Conservation (phyloP, 306 rosid species). For the Vachellia collinsii region DNA sequence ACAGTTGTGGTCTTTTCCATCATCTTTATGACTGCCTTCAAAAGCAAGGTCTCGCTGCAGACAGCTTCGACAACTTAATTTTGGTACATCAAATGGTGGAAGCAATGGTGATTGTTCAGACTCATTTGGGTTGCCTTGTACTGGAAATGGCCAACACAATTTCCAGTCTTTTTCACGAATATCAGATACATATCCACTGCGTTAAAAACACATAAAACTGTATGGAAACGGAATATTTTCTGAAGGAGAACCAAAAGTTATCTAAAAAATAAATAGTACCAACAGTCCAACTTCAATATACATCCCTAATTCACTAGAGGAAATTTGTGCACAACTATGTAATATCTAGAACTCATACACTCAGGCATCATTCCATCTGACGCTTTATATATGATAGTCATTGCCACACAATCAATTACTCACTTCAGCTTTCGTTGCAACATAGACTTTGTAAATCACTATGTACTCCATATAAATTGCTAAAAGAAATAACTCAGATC, state of each 20-base stretch:
- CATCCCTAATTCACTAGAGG: slow-evolving; percentile 16
- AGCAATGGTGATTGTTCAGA: slow-evolving; percentile 51
- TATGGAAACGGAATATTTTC: slow-evolving; percentile 15
- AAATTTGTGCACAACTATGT: background rate
- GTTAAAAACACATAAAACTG: slow-evolving; percentile 38
- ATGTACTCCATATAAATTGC: background rate
- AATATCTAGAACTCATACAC: slow-evolving; percentile 12
- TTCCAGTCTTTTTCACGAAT: slow-evolving; percentile 80
- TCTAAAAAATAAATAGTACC: background rate
- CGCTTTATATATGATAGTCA: slow-evolving; percentile 21
- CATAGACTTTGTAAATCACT: background rate
- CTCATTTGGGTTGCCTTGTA: slow-evolving; percentile 44
- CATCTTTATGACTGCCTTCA: slow-evolving; percentile 43
- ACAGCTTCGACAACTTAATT: slow-evolving; percentile 58
- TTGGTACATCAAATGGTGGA: slow-evolving; percentile 67
- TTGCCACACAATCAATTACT: slow-evolving; percentile 2
- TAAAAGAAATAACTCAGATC: slow-evolving; percentile 24
- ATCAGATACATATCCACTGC: slow-evolving; percentile 91
- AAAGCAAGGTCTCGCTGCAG: slow-evolving; percentile 44
- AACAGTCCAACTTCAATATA: background rate
- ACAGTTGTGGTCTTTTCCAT: slow-evolving; percentile 33
- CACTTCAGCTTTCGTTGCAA: slow-evolving; percentile 23
- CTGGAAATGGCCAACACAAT: slow-evolving; percentile 80
- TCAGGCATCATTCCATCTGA: slow-evolving; percentile 28
- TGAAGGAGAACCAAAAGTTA: slow-evolving; percentile 33